Evolutionary conservation across 345 rosid genomes (phyloP).

Genomic region (Populus alba): DNA sequence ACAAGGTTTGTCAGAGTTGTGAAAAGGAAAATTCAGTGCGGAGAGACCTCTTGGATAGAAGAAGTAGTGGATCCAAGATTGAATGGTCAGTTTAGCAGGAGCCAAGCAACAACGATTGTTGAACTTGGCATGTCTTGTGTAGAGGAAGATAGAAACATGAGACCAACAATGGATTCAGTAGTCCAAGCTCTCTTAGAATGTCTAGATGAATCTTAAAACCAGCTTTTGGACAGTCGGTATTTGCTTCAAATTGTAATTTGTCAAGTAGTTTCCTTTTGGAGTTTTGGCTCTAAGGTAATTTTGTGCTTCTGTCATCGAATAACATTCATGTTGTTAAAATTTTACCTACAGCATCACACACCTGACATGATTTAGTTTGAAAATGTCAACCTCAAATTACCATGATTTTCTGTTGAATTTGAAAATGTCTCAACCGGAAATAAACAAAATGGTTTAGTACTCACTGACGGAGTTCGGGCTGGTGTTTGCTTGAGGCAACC

Average conservation of each 20-base stretch:
- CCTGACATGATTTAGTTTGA: no score
- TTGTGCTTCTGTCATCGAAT: neutral
- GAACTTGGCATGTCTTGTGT: conserved; percentile 25
- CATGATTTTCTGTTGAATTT: neutral
- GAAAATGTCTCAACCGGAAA: neutral
- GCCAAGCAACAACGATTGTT: conserved; percentile 11
- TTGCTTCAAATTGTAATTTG: neutral
- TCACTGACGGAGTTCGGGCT: neutral
- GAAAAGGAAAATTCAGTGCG: conserved; percentile 12
- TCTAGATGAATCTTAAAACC: conserved; percentile 12
- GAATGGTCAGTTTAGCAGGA: conserved; percentile 3
- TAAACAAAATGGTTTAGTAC: neutral
- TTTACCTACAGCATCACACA: neutral
- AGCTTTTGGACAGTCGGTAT: neutral
- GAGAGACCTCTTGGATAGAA: conserved; percentile 3
- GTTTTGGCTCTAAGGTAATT: neutral
- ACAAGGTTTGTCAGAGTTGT: conserved; percentile 1
- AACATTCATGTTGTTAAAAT: neutral
- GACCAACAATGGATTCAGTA: conserved; percentile 33
- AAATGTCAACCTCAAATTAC: no score
- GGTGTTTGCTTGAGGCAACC: neutral
- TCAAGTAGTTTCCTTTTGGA: neutral
- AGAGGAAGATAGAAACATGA: conserved; percentile 19
- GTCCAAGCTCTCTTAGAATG: conserved; percentile 27
- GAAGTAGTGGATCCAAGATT: conserved; percentile 25